Base-by-base conservation (phyloP, 2,329 filamentous ascomycete species). In the Colletotrichum orchidophilum region DNA sequence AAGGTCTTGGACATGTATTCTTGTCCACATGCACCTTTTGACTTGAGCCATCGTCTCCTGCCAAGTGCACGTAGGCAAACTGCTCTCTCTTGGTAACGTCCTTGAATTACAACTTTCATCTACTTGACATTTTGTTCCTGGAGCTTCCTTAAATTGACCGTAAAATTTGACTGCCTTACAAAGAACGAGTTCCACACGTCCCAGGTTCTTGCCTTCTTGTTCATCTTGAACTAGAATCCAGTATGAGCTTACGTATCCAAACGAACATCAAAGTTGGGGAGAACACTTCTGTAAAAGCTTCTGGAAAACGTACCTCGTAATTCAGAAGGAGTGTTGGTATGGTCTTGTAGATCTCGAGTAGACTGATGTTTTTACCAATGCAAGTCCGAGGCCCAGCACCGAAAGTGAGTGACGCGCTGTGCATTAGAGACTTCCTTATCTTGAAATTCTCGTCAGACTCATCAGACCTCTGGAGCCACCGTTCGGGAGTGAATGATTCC, bases 1-100 rank as follows among this genome's bases (percentile, higher is more conserved):
- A 81, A 49, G 79, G 77, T 1, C 78, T 81, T 18, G 79, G 78
- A 11, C 81, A 79, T n/a, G n/a, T n/a, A n/a, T n/a, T n/a, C n/a
- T n/a, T n/a, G n/a, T n/a, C n/a, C n/a, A n/a, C n/a, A n/a, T n/a
- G n/a, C n/a, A n/a, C n/a, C n/a, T n/a, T n/a, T n/a, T n/a, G n/a
- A n/a, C n/a, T n/a, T n/a, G n/a, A n/a, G n/a, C n/a, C n/a, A n/a
- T n/a, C n/a, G n/a, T n/a, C n/a, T n/a, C n/a, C n/a, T n/a, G n/a
- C n/a, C n/a, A n/a, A n/a, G n/a, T n/a, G n/a, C n/a, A n/a, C n/a
- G n/a, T n/a, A n/a, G n/a, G n/a, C n/a, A n/a, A n/a, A n/a, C n/a
- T n/a, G n/a, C n/a, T n/a, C n/a, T n/a, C n/a, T n/a, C n/a, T n/a
- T n/a, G n/a, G n/a, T n/a, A n/a, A n/a, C n/a, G n/a, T n/a, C n/a